These are phyloP conservation scores for Ceratocystis harringtonii DNA, from an alignment of 2,329 filamentous ascomycete species.

Conservation along the genomic window DNA sequence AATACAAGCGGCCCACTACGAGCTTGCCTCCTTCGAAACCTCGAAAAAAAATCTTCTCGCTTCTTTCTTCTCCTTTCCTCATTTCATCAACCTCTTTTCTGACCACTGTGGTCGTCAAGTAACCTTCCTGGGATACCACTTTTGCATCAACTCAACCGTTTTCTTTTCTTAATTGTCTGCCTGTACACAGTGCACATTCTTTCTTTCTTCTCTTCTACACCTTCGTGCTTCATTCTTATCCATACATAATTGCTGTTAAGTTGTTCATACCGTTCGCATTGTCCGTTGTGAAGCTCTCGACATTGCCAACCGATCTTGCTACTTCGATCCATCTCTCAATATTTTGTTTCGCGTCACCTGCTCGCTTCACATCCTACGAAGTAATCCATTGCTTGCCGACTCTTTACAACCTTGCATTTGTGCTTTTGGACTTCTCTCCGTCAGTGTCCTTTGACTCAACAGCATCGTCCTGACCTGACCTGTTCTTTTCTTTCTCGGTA, in stretches of 20 bases:
- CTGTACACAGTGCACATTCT: conserved; percentile 20
- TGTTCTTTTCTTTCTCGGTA: conserved; percentile 7
- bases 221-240: conserved; percentile 16
- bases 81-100: conserved; percentile 10
- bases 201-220: conserved; percentile 10
- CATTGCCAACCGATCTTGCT: conserved; percentile 2
- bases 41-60: background rate
- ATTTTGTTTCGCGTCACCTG: conserved; percentile 13
- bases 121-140: background rate
- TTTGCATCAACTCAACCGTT: conserved; percentile 1
- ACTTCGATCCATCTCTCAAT: background rate
- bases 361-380: conserved; percentile 4
- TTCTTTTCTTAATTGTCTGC: conserved; percentile 10
- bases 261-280: conserved; percentile 9
- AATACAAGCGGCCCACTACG: conserved; percentile 11
- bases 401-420: conserved; percentile 2
- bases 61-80: conserved; percentile 10
- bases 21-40: conserved; percentile 8
- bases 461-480: background rate
- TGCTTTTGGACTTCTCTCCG: conserved; percentile 2
- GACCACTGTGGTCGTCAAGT: background rate
- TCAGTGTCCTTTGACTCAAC: background rate
- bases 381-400: background rate
- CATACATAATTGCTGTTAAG: conserved; percentile 15
- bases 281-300: background rate